Evolutionary conservation across 768 basidiomycete species (phyloP).

Genomic region (Vararia minispora): DNA sequence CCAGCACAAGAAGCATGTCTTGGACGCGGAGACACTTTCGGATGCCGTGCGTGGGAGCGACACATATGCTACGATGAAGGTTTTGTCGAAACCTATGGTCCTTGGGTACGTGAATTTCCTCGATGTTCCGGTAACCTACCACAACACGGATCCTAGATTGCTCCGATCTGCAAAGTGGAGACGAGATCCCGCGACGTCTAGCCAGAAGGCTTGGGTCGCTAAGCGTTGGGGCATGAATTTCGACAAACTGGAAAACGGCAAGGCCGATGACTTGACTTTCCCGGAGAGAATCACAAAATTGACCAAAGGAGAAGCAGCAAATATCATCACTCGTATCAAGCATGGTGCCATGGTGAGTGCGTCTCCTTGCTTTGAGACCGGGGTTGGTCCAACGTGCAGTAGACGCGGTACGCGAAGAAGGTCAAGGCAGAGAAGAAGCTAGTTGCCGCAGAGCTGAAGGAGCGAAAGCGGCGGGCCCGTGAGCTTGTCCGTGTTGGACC

Average conservation of each 20-base stretch:
- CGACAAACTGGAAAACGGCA: constrained; percentile 16
- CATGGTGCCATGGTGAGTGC: constrained; percentile 59
- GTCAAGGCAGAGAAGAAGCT: constrained; percentile 28
- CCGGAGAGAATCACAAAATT: constrained; percentile 30
- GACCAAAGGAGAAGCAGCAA: constrained; percentile 73
- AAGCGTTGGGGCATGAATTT: constrained; percentile 34
- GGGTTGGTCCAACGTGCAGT: constrained; percentile 2
- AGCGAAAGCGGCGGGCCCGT: constrained; percentile 36
- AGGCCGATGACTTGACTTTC: constrained; percentile 13
- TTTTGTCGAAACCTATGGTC: constrained; percentile 37
- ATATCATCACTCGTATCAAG: constrained; percentile 65
- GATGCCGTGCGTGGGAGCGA: constrained; percentile 63
- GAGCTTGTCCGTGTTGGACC: constrained; percentile 56
- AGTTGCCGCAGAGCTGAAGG: constrained; percentile 29
- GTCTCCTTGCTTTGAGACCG: not conserved
- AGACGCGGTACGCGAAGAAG: constrained; percentile 51
- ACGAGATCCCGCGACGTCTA: constrained; percentile 42
- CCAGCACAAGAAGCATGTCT: constrained; percentile 24
- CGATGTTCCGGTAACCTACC: constrained; percentile 3
- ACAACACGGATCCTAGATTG: constrained; percentile 28
- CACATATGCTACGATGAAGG: constrained; percentile 45
- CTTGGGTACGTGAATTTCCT: constrained; percentile 35
- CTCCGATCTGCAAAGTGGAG: constrained; percentile 61
- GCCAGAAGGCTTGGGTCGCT: constrained; percentile 44
- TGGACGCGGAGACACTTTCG: constrained; percentile 40